These are phyloP conservation scores for Phylloporus sp. DNA, from an alignment of 768 basidiomycete genomes.

Conservation along the genomic window DNA sequence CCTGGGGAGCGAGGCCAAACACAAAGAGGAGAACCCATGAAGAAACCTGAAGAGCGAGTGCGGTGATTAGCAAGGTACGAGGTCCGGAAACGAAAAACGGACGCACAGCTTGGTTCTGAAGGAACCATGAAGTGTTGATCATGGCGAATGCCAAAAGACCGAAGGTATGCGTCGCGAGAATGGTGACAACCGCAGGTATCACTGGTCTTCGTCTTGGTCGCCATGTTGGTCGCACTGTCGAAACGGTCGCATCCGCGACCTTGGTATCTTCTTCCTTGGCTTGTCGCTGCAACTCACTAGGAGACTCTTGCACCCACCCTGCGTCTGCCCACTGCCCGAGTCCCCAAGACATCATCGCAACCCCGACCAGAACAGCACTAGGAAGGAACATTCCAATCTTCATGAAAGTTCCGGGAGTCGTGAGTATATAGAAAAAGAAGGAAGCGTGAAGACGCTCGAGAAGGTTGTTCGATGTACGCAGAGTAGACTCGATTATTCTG, in stretches of 20 bases:
- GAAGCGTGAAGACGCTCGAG: constrained; percentile 95
- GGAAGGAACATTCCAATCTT: constrained; percentile 92
- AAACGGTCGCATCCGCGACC: not conserved
- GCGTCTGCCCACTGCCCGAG: constrained; percentile 66
- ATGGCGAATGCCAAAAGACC: constrained; percentile 49
- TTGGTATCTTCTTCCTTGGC: constrained; percentile 13
- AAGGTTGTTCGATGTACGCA: constrained; percentile 89
- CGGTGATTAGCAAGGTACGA: constrained; percentile 13
- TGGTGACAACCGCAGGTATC: constrained; percentile 45
- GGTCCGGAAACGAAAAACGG: not conserved
- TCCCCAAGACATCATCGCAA: constrained; percentile 82
- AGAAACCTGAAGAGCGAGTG: constrained; percentile 22
- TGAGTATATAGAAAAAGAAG: constrained; percentile 87
- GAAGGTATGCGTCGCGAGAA: constrained; percentile 50
- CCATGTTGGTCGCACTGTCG: constrained; percentile 4
- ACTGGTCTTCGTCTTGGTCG: constrained; percentile 47
- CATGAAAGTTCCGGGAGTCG: constrained; percentile 58
- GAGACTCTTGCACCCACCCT: constrained; percentile 42
- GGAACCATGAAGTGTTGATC: constrained; percentile 43
- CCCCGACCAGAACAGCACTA: constrained; percentile 76
- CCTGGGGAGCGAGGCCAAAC: constrained; percentile 31
- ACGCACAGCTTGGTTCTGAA: constrained; percentile 39
- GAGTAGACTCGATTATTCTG: constrained; percentile 80
- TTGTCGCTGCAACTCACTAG: not conserved
- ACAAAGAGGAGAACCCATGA: constrained; percentile 28